Evolutionary conservation across 495 filamentous ascomycete genomes (phyloP).

Genomic region (Penicillium pancosmium): DNA sequence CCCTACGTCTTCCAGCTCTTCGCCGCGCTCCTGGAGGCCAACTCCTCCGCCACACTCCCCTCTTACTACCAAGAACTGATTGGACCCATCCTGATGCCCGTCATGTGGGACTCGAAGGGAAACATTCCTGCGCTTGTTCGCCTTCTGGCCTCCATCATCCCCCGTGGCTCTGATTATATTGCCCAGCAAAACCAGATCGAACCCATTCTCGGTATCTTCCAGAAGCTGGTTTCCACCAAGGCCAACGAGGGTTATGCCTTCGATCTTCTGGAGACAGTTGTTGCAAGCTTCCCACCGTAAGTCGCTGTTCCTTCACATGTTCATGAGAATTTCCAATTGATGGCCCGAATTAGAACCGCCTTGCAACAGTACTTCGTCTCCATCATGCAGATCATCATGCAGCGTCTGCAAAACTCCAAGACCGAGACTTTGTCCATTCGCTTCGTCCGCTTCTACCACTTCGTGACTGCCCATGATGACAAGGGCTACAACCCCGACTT

Average conservation of each 20-base stretch:
- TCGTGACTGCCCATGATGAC: conserved; percentile 73
- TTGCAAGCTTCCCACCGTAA: conserved; percentile 70
- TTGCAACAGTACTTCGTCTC: conserved; percentile 76
- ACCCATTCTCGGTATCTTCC: conserved; percentile 86
- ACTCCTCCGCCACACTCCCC: conserved; percentile 71
- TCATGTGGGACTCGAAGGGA: conserved; percentile 85
- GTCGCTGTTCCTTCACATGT: conserved; percentile 26
- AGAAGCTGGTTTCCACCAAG: conserved; percentile 75
- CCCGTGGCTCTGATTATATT: conserved; percentile 72
- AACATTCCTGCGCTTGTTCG: conserved; percentile 90
- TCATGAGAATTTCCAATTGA: conserved; percentile 12
- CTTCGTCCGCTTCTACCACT: conserved; percentile 90
- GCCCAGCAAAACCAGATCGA: conserved; percentile 75
- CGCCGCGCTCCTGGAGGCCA: conserved; percentile 81
- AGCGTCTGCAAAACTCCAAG: conserved; percentile 72
- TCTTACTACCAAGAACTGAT: conserved; percentile 77
- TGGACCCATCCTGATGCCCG: conserved; percentile 69
- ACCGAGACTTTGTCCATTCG: conserved; percentile 80
- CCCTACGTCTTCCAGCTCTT: conserved; percentile 98
- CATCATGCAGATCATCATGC: conserved; percentile 81
- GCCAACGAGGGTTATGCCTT: conserved; percentile 79
- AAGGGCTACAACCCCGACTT: conserved; percentile 88
- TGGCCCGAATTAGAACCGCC: conserved; percentile 47
- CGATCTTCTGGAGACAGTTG: conserved; percentile 81
- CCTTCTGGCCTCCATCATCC: conserved; percentile 80